A percentile compares a stretch with the other conserved stretches of the same genome.
Conservation (phyloP, 495 filamentous ascomycete species). For the Antarctomyces pellizariae region DNA sequence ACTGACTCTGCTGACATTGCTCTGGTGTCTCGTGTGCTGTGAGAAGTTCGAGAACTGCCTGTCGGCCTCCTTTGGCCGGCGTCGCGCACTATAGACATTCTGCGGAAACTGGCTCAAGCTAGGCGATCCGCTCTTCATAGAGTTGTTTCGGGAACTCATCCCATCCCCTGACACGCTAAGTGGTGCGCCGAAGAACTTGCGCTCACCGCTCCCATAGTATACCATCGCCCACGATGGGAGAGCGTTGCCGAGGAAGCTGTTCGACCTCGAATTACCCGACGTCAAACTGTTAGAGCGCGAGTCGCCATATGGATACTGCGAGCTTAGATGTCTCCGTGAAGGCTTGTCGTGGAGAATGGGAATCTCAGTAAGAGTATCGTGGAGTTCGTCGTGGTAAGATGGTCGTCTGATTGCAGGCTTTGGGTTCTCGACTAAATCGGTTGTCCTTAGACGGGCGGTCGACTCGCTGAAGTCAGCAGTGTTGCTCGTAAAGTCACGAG, state of each 20-base stretch:
- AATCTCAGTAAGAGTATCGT: constrained; percentile 28
- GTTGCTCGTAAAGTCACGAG: too few species aligned
- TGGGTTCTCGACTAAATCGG: constrained; percentile 16
- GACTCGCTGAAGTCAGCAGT: too few species aligned
- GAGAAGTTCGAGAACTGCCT: too few species aligned
- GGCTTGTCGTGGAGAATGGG: constrained; percentile 18
- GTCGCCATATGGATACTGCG: constrained; percentile 19
- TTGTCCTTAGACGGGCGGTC: constrained; percentile 9
- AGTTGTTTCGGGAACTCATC: constrained; percentile 19
- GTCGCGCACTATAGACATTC: constrained; percentile 26
- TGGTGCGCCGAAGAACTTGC: constrained; percentile 19
- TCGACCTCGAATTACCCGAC: constrained; percentile 24
- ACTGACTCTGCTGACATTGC: too few species aligned
- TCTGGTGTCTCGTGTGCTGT: too few species aligned
- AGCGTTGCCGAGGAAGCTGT: constrained; percentile 28
- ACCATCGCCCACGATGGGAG: constrained; percentile 42
- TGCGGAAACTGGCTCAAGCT: constrained; percentile 23
- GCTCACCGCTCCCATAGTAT: constrained; percentile 31
- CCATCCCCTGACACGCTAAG: constrained; percentile 19
- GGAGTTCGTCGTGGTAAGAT: constrained; percentile 31
- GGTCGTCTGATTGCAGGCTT: too few species aligned
- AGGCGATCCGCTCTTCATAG: constrained; percentile 19
- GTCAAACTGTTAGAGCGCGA: constrained; percentile 16
- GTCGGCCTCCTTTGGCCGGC: constrained; percentile 19
- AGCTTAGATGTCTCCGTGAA: constrained; percentile 20